Evolutionary conservation across 108 stramenopile species (phyloP).

Genomic region (Pinguiococcus pyrenoidosus): DNA sequence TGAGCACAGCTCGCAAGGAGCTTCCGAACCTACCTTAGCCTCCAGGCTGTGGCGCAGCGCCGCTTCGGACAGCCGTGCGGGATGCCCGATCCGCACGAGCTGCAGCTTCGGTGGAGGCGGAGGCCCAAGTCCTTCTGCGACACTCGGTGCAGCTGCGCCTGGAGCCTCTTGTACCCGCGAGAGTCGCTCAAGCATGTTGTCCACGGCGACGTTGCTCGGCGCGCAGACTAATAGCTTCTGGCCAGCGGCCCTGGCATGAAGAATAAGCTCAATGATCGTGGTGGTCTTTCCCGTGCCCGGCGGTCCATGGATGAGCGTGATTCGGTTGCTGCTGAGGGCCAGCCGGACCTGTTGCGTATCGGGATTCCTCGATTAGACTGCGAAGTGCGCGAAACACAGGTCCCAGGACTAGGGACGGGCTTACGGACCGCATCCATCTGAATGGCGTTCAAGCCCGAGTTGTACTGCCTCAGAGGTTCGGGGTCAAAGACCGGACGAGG

Average conservation of each 20-base stretch:
- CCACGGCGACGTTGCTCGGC: slow-evolving; percentile 97
- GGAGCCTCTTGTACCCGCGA: neutral
- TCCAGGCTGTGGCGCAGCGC: slow-evolving; percentile 70
- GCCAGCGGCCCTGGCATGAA: slow-evolving; percentile 22
- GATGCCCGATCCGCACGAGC: slow-evolving; percentile 82
- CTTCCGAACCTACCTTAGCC: slow-evolving; percentile 71
- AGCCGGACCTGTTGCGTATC: too few relatives aligned
- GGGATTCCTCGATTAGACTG: too few relatives aligned
- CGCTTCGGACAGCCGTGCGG: slow-evolving; percentile 62
- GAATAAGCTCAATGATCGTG: slow-evolving; percentile 24
- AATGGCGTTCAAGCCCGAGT: too few relatives aligned
- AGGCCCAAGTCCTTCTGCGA: neutral
- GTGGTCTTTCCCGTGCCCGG: slow-evolving; percentile 51
- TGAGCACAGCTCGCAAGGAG: slow-evolving; percentile 71
- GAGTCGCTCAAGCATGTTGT: slow-evolving; percentile 84
- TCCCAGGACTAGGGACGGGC: too few relatives aligned
- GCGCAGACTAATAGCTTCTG: slow-evolving; percentile 80
- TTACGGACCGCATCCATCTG: too few relatives aligned
- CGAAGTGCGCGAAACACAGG: too few relatives aligned
- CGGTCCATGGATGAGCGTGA: slow-evolving; percentile 43
- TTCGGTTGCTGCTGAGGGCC: too few relatives aligned
- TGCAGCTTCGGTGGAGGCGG: slow-evolving; percentile 26
- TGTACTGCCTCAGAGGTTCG: too few relatives aligned
- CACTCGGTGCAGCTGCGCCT: neutral
- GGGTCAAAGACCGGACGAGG: too few relatives aligned